These are phyloP conservation scores for Xylaria sp. DNA, from an alignment of 2,329 filamentous ascomycete genomes.

Conservation along the genomic window DNA sequence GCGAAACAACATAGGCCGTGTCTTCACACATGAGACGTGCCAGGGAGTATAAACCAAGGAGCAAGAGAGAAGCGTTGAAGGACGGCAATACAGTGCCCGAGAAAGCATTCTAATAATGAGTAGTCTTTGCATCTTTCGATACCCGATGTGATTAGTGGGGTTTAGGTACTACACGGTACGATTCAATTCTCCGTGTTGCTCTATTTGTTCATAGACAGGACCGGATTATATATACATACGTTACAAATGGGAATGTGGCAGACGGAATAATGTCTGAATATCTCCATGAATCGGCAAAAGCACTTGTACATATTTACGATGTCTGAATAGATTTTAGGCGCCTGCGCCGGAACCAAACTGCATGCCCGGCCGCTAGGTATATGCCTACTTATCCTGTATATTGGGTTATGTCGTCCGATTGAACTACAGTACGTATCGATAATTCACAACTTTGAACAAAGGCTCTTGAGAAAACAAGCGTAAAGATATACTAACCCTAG, in stretches of 20 bases:
- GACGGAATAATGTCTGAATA: constrained; percentile 17
- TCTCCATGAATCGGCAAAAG: constrained; percentile 6
- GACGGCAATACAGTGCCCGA: background rate
- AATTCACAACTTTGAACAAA: too few relatives aligned
- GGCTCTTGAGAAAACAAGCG: too few relatives aligned
- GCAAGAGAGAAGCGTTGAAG: background rate
- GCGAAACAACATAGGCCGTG: constrained; percentile 32
- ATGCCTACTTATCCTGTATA: background rate
- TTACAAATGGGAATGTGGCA: background rate
- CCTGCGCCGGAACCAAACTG: background rate
- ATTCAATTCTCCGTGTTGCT: background rate
- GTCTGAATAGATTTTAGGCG: background rate
- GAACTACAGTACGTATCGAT: background rate
- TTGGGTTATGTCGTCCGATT: background rate
- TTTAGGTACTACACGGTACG: constrained; percentile 1
- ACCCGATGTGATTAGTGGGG: constrained; percentile 2
- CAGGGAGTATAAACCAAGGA: background rate
- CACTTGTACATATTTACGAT: constrained; percentile 17
- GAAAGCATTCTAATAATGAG: background rate
- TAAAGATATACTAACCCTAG: background rate
- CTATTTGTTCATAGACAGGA: constrained; percentile 6
- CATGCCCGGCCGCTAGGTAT: constrained; percentile 27
- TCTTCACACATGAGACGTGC: constrained; percentile 2
- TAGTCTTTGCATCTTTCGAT: constrained; percentile 8
- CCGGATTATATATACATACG: constrained; percentile 1